Evolutionary conservation across 2,329 filamentous ascomycete species (phyloP).

Genomic region (Alternaria angustiovoidea): DNA sequence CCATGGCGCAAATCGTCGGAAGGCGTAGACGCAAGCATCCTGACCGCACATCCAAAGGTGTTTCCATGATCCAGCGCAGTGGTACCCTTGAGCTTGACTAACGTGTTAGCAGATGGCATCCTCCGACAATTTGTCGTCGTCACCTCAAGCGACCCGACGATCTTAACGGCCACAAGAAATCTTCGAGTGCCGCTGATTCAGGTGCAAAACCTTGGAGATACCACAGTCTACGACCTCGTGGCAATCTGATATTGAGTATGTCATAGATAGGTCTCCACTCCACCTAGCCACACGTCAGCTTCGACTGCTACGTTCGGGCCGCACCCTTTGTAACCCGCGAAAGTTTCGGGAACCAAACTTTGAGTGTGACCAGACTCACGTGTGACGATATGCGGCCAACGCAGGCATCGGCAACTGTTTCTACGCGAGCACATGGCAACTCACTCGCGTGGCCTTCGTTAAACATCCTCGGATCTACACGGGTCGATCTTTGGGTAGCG

Average conservation of each 20-base stretch:
- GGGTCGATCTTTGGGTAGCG: conserved; percentile 4
- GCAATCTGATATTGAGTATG: background rate
- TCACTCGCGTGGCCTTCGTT: background rate
- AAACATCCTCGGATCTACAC: background rate
- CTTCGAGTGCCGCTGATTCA: conserved; percentile 1
- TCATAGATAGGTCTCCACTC: background rate
- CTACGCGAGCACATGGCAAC: background rate
- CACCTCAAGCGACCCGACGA: background rate
- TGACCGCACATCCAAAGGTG: background rate
- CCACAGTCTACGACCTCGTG: background rate
- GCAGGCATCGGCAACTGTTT: background rate
- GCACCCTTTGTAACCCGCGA: background rate
- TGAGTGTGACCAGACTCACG: background rate
- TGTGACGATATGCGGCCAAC: background rate
- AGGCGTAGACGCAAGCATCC: background rate
- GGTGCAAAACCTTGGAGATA: background rate
- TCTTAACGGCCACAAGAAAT: background rate
- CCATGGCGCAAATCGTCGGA: background rate
- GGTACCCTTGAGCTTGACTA: background rate
- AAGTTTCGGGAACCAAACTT: conserved; percentile 9
- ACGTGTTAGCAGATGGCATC: background rate
- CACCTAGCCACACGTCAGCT: background rate
- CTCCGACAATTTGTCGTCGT: background rate
- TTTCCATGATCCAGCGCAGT: background rate
- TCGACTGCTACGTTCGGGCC: background rate